Conservation (phyloP, 2,329 filamentous ascomycete species). For the Xylaria digitata region DNA sequence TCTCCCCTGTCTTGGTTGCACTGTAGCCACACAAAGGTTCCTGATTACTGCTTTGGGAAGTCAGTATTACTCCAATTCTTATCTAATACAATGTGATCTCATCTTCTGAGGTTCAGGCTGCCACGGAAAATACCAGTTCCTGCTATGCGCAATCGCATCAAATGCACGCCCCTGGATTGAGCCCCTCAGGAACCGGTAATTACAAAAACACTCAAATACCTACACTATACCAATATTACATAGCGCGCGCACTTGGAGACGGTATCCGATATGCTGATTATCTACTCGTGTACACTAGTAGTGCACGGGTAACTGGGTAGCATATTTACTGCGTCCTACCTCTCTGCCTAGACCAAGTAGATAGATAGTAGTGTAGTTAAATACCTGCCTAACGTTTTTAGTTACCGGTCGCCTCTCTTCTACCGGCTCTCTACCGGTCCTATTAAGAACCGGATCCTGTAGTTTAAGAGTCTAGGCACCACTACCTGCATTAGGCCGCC, state of each 20-base stretch:
- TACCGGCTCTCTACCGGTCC: constrained; percentile 15
- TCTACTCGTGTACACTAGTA: too few relatives aligned
- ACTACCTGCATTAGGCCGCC: too few relatives aligned
- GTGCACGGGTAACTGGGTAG: too few relatives aligned
- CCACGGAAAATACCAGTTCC: constrained; percentile 21
- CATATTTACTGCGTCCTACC: too few relatives aligned
- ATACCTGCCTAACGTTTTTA: background rate
- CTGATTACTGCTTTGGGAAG: constrained; percentile 36
- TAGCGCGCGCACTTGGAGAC: background rate
- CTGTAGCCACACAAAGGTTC: constrained; percentile 37
- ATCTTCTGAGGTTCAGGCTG: constrained; percentile 12
- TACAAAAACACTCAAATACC: constrained; percentile 16
- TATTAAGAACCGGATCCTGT: constrained; percentile 5
- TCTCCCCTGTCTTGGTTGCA: constrained; percentile 31
- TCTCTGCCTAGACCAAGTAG: too few relatives aligned
- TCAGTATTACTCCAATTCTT: constrained; percentile 30
- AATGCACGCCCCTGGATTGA: constrained; percentile 24
- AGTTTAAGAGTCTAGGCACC: background rate
- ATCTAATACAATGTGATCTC: constrained; percentile 24
- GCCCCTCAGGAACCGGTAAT: constrained; percentile 34
- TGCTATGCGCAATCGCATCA: constrained; percentile 28
- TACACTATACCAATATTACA: constrained; percentile 3
- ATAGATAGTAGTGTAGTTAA: too few relatives aligned
- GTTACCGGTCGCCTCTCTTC: background rate
- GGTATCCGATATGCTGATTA: too few relatives aligned